Evolutionary conservation across 2,329 filamentous ascomycete genomes (phyloP), one percentile per base, ranked within the genome.

Genomic region (Fusarium goolgardi): DNA sequence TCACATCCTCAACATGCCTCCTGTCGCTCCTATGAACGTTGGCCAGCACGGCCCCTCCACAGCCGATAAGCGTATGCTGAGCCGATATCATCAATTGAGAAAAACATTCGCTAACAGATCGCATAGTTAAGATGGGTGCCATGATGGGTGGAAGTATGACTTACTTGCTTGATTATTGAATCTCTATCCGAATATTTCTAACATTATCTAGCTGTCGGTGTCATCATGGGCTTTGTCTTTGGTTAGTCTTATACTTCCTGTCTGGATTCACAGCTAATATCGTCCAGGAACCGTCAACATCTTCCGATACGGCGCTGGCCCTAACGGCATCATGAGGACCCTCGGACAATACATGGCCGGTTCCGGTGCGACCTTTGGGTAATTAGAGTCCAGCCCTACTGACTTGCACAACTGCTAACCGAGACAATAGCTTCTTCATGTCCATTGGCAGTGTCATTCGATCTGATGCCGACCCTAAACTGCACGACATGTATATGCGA

Each of bases 201-300:
- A 83, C 68, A 20, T 57, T 16, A 63, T 52, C 23, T 63, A 98
- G 96, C 94, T 80, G 96, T 99, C 66, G 96, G 96, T 66, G 85
- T 92, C 53, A 97, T 97, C 78, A 97, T 99, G 81, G 96, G 96
- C 69, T 98, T 99, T 84, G 96, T 99, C 75, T 97, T 96, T 74
- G 96, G 95, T 96, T 84, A 51, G 84, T 74, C 56, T 49, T 37
- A 60, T 18, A 47, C 59, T 31, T 43, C 21, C 34, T 53, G n/a
- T 37, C 29, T 29, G 21, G 7, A 27, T 41, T 37, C 32, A 45
- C 35, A 43, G 31, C 54, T 66, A 63, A 71, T 45, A n/a, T 9
- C 37, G 29, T 49, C 10, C 65, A 97, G 93, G 94, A 78, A 93
- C 91, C 52, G 92, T 96, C 74, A 97, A 95, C 77, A 97, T 99